Percentiles rank a stretch among this genome's conserved stretches.
Conservation (phyloP, 768 basidiomycete genomes). For the Tricholoma sp. region DNA sequence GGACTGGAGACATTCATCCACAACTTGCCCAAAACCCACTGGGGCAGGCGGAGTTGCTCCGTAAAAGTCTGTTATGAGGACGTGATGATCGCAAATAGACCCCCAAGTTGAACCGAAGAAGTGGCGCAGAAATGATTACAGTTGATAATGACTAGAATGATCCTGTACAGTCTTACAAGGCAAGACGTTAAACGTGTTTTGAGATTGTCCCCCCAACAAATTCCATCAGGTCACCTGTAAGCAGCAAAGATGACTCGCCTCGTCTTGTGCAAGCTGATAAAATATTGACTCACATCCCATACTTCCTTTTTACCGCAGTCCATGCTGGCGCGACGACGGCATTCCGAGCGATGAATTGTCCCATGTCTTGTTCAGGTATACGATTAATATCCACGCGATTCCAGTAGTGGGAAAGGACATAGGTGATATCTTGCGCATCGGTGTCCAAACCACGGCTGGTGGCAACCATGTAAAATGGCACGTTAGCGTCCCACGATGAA, state of each 20-base stretch:
- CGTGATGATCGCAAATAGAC: conserved; percentile 1
- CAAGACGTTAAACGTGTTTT: neutral
- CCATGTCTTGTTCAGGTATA: conserved; percentile 83
- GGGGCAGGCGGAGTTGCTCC: conserved; percentile 1
- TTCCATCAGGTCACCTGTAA: neutral
- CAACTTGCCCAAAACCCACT: neutral
- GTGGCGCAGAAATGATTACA: neutral
- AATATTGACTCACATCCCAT: conserved; percentile 43
- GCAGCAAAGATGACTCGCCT: neutral
- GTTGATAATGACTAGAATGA: neutral
- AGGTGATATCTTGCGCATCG: conserved; percentile 76
- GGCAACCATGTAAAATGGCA: conserved; percentile 13
- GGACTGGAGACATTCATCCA: neutral
- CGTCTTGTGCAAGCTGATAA: neutral
- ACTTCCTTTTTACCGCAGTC: conserved; percentile 70
- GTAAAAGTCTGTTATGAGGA: neutral
- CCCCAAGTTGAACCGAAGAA: neutral
- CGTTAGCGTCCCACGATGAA: conserved; percentile 11
- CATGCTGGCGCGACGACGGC: conserved; percentile 64
- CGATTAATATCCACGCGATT: conserved; percentile 82
- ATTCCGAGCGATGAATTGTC: conserved; percentile 59
- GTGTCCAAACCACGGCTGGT: conserved; percentile 61
- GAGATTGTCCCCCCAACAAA: neutral
- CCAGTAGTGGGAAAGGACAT: conserved; percentile 71
- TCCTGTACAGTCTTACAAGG: neutral